Percentiles rank a stretch among this genome's conserved stretches.
Evolutionary conservation across 345 rosid species (phyloP).

Genomic region (Passiflora organensis): DNA sequence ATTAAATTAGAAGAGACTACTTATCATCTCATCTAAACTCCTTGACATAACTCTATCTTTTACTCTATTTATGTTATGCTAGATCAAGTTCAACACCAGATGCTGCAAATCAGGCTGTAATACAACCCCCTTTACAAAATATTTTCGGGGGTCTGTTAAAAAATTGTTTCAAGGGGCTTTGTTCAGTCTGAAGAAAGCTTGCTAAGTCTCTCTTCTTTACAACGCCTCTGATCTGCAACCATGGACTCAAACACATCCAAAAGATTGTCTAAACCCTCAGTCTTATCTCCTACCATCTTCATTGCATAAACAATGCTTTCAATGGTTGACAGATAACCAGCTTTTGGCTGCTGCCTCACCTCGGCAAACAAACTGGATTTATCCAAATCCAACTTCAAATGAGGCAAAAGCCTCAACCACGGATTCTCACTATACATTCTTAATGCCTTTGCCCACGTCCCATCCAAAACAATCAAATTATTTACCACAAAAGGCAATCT

Average conservation of each 20-base stretch:
- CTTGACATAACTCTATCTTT: too few relatives aligned
- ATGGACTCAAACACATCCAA: slow-evolving; percentile 72
- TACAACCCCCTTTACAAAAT: too few relatives aligned
- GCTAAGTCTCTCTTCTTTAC: slow-evolving; percentile 48
- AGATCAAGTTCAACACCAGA: too few relatives aligned
- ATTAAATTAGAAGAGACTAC: too few relatives aligned
- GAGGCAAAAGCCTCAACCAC: slow-evolving; percentile 78
- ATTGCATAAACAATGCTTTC: slow-evolving; percentile 70
- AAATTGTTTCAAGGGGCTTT: too few relatives aligned
- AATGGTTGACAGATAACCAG: slow-evolving; percentile 68
- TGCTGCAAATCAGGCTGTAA: too few relatives aligned
- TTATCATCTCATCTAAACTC: too few relatives aligned
- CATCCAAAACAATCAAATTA: slow-evolving; percentile 80
- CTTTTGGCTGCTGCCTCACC: slow-evolving; percentile 70
- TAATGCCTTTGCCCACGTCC: slow-evolving; percentile 82
- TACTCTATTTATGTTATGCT: too few relatives aligned
- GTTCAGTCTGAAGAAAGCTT: slow-evolving; percentile 12
- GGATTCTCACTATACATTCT: slow-evolving; percentile 78
- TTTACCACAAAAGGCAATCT: slow-evolving; percentile 38
- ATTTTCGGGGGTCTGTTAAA: too few relatives aligned
- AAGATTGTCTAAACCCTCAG: slow-evolving; percentile 47
- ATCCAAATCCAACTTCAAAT: slow-evolving; percentile 60
- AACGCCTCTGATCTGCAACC: slow-evolving; percentile 73
- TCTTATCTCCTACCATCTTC: slow-evolving; percentile 51
- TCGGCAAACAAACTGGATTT: slow-evolving; percentile 59